Evolutionary conservation across 768 basidiomycete species (phyloP).

Genomic region (Paxillus involutus): DNA sequence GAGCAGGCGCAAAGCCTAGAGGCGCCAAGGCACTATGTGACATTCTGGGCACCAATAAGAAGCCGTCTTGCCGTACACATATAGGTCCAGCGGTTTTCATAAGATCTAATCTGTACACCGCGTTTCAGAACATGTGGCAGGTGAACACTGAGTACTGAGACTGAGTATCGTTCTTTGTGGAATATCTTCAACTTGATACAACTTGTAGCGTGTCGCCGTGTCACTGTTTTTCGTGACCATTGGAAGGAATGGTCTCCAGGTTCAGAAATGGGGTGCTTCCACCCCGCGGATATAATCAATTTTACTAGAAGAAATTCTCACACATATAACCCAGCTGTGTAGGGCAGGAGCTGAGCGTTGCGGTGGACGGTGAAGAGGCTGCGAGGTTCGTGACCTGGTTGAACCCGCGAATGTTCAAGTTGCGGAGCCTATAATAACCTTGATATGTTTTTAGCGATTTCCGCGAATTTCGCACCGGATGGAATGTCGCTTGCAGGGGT

Average conservation of each 20-base stretch:
- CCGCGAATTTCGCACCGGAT: background rate
- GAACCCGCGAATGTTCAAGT: no score
- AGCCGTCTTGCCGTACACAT: background rate
- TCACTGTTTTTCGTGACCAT: background rate
- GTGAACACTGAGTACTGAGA: background rate
- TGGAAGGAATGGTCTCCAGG: no score
- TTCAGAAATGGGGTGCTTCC: no score
- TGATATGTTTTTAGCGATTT: background rate
- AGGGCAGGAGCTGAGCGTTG: no score
- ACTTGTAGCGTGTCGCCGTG: no score
- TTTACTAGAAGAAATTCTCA: no score
- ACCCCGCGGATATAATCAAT: no score
- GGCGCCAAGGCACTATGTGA: background rate
- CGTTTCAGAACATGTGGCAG: background rate
- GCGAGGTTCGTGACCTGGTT: no score
- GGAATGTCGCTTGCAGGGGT: background rate
- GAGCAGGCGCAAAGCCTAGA: background rate
- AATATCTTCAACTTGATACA: no score
- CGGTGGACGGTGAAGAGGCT: no score
- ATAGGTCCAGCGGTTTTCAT: background rate
- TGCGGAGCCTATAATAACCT: background rate
- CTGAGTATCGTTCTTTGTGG: background rate
- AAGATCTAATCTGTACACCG: constrained; percentile 6
- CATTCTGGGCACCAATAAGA: constrained; percentile 6
- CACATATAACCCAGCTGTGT: no score